These are phyloP conservation scores for Wallacemonas sp. DNA, from an alignment of 208 protist species.

Conservation along the genomic window DNA sequence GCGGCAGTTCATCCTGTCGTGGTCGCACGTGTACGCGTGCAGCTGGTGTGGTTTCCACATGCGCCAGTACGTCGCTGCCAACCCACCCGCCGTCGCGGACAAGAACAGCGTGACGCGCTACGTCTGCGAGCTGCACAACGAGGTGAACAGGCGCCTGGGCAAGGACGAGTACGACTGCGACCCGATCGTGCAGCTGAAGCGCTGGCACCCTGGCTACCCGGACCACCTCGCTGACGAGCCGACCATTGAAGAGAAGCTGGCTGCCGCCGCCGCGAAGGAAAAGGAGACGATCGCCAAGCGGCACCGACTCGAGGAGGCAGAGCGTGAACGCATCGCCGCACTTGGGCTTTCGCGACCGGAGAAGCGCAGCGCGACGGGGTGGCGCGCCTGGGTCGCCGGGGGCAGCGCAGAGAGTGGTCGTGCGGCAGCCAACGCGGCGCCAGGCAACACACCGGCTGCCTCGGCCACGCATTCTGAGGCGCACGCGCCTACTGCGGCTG, in stretches of 20 bases:
- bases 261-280: conserved; percentile 6
- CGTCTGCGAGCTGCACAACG: conserved; percentile 91
- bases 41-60: conserved; percentile 90
- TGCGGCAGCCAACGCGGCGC: neutral
- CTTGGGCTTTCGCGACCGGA: neutral
- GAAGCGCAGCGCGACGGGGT: conserved; percentile 5
- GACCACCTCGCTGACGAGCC: conserved; percentile 76
- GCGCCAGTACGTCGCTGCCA: conserved; percentile 63
- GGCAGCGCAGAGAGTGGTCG: conserved; percentile 6
- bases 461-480: too few relatives aligned
- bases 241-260: conserved; percentile 33
- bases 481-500: too few relatives aligned
- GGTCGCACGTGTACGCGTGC: conserved; percentile 88
- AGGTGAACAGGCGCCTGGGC: conserved; percentile 73
- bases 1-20: conserved; percentile 69
- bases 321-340: conserved; percentile 4
- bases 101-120: conserved; percentile 77
- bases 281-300: conserved; percentile 1
- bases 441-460: neutral
- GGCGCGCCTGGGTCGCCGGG: neutral
- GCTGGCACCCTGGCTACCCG: conserved; percentile 89
- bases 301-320: neutral
- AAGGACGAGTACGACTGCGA: conserved; percentile 83
- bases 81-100: conserved; percentile 70
- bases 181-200: conserved; percentile 61